A percentile compares a stretch with the other conserved stretches of the same genome.
Conservation (phyloP, 2,329 filamentous ascomycete species). For the Eutypella sp. region DNA sequence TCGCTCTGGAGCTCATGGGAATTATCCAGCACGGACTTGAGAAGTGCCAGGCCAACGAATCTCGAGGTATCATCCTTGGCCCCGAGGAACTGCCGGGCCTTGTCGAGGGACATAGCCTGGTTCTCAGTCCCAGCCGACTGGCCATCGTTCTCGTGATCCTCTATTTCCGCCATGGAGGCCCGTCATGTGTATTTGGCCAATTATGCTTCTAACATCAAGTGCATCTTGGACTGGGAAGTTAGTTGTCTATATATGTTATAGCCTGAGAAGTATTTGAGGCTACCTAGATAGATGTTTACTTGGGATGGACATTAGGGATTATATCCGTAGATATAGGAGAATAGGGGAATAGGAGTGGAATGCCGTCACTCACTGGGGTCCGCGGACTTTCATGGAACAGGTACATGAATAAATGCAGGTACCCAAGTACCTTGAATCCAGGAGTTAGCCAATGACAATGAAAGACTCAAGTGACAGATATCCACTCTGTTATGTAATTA, state of each 20-base stretch:
- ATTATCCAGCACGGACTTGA: conserved; percentile 62
- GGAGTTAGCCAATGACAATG: not conserved
- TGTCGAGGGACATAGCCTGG: conserved; percentile 30
- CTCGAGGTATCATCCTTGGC: conserved; percentile 62
- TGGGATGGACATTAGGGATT: too few relatives aligned
- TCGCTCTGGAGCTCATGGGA: conserved; percentile 47
- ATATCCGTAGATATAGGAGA: too few relatives aligned
- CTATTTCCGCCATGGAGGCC: not conserved
- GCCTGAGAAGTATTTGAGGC: too few relatives aligned
- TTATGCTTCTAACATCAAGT: not conserved
- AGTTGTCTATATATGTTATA: too few relatives aligned
- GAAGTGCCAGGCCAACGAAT: conserved; percentile 62
- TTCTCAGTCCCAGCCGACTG: not conserved
- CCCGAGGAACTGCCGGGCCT: conserved; percentile 51
- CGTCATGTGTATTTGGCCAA: not conserved
- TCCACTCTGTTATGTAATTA: too few relatives aligned
- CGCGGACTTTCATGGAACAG: too few relatives aligned
- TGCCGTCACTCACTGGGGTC: too few relatives aligned
- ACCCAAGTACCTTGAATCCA: not conserved
- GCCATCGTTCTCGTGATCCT: not conserved
- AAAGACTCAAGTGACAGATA: not conserved
- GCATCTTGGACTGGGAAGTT: too few relatives aligned
- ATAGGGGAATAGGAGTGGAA: too few relatives aligned
- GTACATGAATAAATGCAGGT: too few relatives aligned
- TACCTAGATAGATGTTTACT: too few relatives aligned